Conservation (phyloP, 2,329 filamentous ascomycete species). For the Hirsutella rhossiliensis region DNA sequence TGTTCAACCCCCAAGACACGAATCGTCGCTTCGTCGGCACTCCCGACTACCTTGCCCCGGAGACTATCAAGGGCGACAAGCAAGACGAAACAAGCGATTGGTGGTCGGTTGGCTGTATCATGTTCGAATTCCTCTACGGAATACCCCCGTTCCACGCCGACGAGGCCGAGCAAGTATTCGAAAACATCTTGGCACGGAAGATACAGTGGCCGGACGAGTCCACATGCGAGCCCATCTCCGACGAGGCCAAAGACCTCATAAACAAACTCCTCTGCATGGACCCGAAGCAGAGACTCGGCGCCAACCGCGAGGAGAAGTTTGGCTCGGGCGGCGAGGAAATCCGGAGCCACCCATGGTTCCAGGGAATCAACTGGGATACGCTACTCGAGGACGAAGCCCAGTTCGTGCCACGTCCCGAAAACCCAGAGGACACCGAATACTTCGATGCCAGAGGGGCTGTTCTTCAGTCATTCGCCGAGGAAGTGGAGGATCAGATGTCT, state of each 20-base stretch:
- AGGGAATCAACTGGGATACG: constrained; percentile 76
- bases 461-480: constrained; percentile 82
- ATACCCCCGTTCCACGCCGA: constrained; percentile 86
- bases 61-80: constrained; percentile 88
- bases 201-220: constrained; percentile 87
- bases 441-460: constrained; percentile 89
- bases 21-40: constrained; percentile 92
- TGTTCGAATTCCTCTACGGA: constrained; percentile 93
- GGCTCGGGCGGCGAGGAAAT: constrained; percentile 83
- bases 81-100: constrained; percentile 98
- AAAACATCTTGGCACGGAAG: constrained; percentile 81
- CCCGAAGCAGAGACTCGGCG: constrained; percentile 68
- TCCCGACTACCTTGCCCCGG: constrained; percentile 90
- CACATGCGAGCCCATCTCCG: constrained; percentile 61
- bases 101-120: constrained; percentile 98
- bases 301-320: constrained; percentile 75
- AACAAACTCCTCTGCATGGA: constrained; percentile 82
- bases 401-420: constrained; percentile 84
- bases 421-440: constrained; percentile 96
- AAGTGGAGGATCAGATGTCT: constrained; percentile 80
- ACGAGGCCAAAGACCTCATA: constrained; percentile 87
- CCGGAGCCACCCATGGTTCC: constrained; percentile 79
- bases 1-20: constrained; percentile 92
- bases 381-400: constrained; percentile 91
- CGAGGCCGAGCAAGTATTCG: constrained; percentile 87